Evolutionary conservation across 1,139 yeast species (phyloP).

Genomic region (Casaregolazyma lundiana): DNA sequence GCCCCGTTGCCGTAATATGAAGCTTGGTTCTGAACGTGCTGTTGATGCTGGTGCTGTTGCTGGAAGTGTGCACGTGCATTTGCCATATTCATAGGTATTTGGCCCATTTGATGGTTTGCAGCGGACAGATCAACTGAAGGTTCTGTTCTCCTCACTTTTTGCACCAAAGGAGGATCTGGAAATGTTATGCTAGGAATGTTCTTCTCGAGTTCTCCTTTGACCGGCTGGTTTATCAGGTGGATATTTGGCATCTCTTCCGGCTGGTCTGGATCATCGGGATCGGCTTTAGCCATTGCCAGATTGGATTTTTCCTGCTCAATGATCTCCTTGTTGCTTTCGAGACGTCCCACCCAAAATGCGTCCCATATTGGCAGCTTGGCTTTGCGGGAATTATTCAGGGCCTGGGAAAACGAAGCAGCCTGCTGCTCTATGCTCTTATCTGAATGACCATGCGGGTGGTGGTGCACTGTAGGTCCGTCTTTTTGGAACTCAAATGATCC

Average conservation of each 20-base stretch:
- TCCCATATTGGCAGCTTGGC: constrained; percentile 30
- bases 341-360: constrained; percentile 30
- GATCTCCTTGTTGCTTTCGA: constrained; percentile 13
- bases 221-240: constrained; percentile 16
- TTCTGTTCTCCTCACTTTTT: constrained; percentile 9
- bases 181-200: constrained; percentile 19
- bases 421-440: constrained; percentile 27
- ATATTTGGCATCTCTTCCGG: constrained; percentile 14
- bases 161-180: constrained; percentile 24
- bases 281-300: constrained; percentile 12
- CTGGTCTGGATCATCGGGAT: constrained; percentile 11
- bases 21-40: background rate
- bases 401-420: constrained; percentile 31
- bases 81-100: constrained; percentile 3
- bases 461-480: constrained; percentile 13
- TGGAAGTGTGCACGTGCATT: constrained; percentile 7
- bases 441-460: constrained; percentile 10
- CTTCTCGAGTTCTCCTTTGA: constrained; percentile 26
- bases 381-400: constrained; percentile 27
- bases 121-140: background rate
- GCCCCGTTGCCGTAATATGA: constrained; percentile 1
- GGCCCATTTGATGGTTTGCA: background rate
- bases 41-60: constrained; percentile 9
- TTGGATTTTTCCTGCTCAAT: constrained; percentile 16
- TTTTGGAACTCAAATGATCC: constrained; percentile 31